Conservation (phyloP, 352 stramenopile genomes). For the Pythium dissimile region DNA sequence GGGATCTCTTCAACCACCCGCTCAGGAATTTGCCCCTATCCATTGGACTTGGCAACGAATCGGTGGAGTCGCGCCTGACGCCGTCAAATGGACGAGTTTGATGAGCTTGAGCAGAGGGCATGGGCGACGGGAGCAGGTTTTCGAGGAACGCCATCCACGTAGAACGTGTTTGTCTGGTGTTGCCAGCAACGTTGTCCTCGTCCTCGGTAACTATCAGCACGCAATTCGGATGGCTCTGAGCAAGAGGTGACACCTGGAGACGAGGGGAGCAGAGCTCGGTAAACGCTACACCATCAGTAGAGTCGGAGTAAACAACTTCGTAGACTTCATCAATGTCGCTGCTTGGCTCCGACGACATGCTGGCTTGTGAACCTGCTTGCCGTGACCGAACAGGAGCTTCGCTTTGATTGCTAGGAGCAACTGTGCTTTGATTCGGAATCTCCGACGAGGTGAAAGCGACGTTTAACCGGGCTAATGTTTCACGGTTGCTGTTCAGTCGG, state of each 20-base stretch:
- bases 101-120: background rate
- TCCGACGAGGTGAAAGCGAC: background rate
- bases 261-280: conserved; percentile 53
- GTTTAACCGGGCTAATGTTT: conserved; percentile 8
- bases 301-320: conserved; percentile 43
- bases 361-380: too few species aligned
- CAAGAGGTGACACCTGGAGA: too few species aligned
- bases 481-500: conserved; percentile 34
- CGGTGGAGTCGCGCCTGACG: background rate
- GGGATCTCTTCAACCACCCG: conserved; percentile 51
- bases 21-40: conserved; percentile 44
- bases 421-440: background rate
- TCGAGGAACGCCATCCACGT: background rate
- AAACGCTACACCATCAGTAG: conserved; percentile 53
- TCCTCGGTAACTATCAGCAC: too few species aligned
- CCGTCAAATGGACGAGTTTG: background rate
- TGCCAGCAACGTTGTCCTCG: too few species aligned
- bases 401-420: too few species aligned
- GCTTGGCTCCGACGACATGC: conserved; percentile 8
- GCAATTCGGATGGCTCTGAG: too few species aligned
- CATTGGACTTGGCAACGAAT: conserved; percentile 3
- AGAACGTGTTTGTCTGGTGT: background rate
- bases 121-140: background rate
- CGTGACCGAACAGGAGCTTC: too few species aligned
- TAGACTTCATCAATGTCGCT: conserved; percentile 36